Base-by-base conservation (phyloP, 148 eudicot genomes). In the Arbutus unedo region DNA sequence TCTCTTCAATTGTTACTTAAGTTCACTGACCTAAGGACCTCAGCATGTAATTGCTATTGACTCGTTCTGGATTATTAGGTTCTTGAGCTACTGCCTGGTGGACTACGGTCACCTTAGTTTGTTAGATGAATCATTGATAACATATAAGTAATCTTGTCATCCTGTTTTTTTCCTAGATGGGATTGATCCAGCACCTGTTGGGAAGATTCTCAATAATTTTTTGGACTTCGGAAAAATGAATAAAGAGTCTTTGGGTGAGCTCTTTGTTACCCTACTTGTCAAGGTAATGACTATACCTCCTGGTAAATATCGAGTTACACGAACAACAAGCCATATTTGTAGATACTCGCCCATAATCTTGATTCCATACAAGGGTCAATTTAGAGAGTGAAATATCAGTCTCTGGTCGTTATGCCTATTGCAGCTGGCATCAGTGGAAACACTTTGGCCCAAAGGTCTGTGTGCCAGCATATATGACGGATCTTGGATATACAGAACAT, bases 191-290 rank as follows among this genome's bases (percentile, higher is more conserved):
- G 87, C 76, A 67, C 80, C 82, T 66, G 92, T 95, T 50, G 70
- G 18, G 81, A 87, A 89, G 80, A 83, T 74, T 56, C 79, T 93
- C 19, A 74, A 79, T 48, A 85, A 79, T 2, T 90, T 87, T 85
- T 66, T 80, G 76, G 83, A 90, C 74, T 93, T 87, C 71, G 97
- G 97, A 72, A 70, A 87, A 76, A 57, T 71, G 80, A 95, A 95
- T 82, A 85, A 84, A 82, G 98, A 95, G 85, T 89, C 98, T 41
- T 79, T 95, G 81, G 91, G 89, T 82, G 92, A 90, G 89, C 96
- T 96, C 74, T 96, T 94, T 83, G 78, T 91, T 79, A 89, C 97
- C 83, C 87, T 96, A 64, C 84, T 96, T 80, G 76, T 90, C 64
- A 90, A 92, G 99, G 98, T 95, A 89, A 66, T 81, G 50, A 8